Evolutionary conservation across 352 stramenopile species (phyloP), one percentile per base, ranked within the genome.

Genomic region (Pythium volutum): DNA sequence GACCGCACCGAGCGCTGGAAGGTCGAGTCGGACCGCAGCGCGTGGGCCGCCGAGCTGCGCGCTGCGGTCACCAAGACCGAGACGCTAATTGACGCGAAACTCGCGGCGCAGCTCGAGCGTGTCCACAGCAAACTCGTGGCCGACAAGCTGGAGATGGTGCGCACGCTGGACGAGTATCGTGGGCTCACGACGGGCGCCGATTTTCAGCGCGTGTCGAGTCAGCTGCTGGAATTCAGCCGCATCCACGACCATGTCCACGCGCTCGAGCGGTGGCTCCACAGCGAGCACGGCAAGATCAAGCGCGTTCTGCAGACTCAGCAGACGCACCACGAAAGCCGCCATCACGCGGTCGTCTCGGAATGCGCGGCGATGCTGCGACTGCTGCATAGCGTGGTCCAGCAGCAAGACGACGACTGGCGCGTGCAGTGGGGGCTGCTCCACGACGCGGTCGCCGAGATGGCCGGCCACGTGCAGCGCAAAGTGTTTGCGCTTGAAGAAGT

Each of bases 191-290:
- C 68, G 2, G 67, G 73, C 3, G 52, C 73, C 9, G 79, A 89
- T 22, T 70, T 81, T 18, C 79, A 87, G 55, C 78, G 79, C 1
- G 50, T 85, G 36, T 72, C 73, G 8, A 74, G 51, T 9, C 75
- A 88, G 15, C 76, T 78, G 49, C 63, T 74, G 8, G 82, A 89
- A 38, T 77, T 87, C 29, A 69, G 58, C 15, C 71, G 77, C 4
- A 61, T 90, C 18, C 77, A 81, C 52, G 82, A 89, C 51, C 78
- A 90, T 48, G 57, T 91, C 23, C 53, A 78, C 0, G 73, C 71
- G 3, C 61, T 89, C 22, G 78, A 91, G 49, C 73, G 77, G 27
- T 87, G 79, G 74, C 33, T 86, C 23, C 65, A 80, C 59, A 57
- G 61, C 20, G 80, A 91, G 27, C 81, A 84, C 25, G 47, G 52